Base-by-base conservation (phyloP, 139 green algal species). In the Volvox reticuliferus region DNA sequence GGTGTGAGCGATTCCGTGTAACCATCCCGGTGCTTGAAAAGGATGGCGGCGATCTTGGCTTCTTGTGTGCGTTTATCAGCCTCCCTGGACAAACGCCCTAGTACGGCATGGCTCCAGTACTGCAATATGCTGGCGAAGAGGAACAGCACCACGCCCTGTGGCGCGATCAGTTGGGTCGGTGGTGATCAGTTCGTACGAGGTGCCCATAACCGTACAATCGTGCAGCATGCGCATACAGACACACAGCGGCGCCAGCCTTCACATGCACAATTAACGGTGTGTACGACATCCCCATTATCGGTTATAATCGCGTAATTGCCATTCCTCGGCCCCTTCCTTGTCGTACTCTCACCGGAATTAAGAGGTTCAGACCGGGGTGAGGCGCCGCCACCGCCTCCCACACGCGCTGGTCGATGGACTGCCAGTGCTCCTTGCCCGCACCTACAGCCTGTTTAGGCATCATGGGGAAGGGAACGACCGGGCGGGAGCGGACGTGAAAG, bases 101-200 rank as follows among this genome's bases (percentile, higher is more conserved):
- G 90, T 24, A 93, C 22, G 67, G 37, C 85, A 86, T 97, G 96
- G 0, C 92, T 94, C 18, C 92, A 69, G 26, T 91, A 91, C 89
- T 97, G 96, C 79, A 97, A 37, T 19, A 88, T 2, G 61, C 93
- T 96, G 88, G 93, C 95, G 13, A 80, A 36, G 1, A 96, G 21
- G 61, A 96, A 97, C 5, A 96, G n/a, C 1, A 21, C 79, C 21
- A 86, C 88, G 33, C 94, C 96, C 93, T 93, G 83, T 17, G 68
- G 90, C 28, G 76, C 9, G 44, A 14, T 55, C 9, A 55, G 44
- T 55, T 55, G 44, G 44, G 44, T 55, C 44, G 44, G 44, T 55
- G 5, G 44, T 14, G 5, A 55, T 55, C 44, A 55, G 44, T 55
- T 55, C 5, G 44, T 55, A 55, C 44, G 44, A 55, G 44, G 5